Evolutionary conservation across 139 green algal genomes (phyloP).

Genomic region (Tetraselmis striata): DNA sequence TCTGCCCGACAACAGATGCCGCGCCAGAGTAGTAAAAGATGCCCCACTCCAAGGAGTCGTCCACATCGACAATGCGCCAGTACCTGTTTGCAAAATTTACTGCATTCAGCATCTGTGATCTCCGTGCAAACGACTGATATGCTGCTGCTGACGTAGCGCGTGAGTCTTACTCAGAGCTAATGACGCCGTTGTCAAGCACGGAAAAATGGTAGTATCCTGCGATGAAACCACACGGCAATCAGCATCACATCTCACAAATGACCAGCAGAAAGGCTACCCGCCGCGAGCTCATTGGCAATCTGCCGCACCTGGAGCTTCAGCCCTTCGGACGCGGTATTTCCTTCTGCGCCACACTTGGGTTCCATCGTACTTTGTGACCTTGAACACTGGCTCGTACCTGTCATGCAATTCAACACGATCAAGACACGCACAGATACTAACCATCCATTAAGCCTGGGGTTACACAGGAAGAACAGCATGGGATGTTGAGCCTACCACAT

Average conservation of each 20-base stretch:
- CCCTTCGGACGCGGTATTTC: constrained; percentile 69
- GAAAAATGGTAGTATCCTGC: constrained; percentile 46
- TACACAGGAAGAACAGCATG: no score
- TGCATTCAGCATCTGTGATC: no score
- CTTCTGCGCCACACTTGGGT: constrained; percentile 68
- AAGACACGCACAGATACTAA: constrained; percentile 7
- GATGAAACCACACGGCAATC: background rate
- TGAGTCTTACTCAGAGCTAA: background rate
- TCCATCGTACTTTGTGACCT: constrained; percentile 71
- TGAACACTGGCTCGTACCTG: constrained; percentile 72
- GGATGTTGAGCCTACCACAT: constrained; percentile 74
- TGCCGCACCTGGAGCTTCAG: constrained; percentile 5
- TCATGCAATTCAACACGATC: no score
- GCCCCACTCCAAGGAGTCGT: constrained; percentile 67
- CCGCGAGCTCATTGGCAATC: no score
- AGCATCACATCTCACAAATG: background rate
- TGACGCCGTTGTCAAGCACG: constrained; percentile 92
- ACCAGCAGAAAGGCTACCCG: no score
- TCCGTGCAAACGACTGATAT: no score
- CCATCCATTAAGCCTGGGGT: background rate
- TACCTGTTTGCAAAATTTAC: no score
- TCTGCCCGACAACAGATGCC: constrained; percentile 35
- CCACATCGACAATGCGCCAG: constrained; percentile 84
- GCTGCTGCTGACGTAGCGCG: no score
- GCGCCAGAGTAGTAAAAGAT: constrained; percentile 78